Evolutionary conservation across 2,329 filamentous ascomycete genomes (phyloP), one percentile per base, ranked within the genome.

Genomic region (Ascomycota sp.): DNA sequence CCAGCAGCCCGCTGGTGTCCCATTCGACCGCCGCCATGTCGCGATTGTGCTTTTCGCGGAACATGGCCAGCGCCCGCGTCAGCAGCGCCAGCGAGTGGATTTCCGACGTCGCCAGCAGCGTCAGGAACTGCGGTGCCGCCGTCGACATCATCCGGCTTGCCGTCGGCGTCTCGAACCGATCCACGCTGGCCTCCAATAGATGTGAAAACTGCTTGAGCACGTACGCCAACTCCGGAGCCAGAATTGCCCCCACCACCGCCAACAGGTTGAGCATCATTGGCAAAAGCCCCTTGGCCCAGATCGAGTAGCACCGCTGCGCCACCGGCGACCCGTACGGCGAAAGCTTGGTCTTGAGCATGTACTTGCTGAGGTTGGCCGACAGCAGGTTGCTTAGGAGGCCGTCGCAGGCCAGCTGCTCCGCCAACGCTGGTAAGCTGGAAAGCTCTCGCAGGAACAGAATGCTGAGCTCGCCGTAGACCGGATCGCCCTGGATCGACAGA

Each of bases 391-490:
- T 70, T 5, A 98, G 65, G 10, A 93, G 61, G 21, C 79, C 83
- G 41, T 93, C 82, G 25, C 82, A 75, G 1, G 86, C 89, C 41
- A 98, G 71, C 37, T 89, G 78, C 48, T 95, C 86, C 3, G 89
- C 86, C 30, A 95, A 64, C 12, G 69, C 54, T 0, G 79, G 77
- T 10, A 95, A 64, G 10, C 70, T 75, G 1, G 85, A 93, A 9
- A 98, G 65, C 40, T 92, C 80, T 15, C 93, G 69, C 10, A 98
- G 63, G 51, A 95, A 91, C 19, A 85, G 64, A 25, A 93, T 65
- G 42, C 79, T 80, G n/a, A 94, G 67, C 46, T 94, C 85, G 38
- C 85, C 89, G 49, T 94, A 95, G 20, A 95, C 61, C 0, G 89
- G 86, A 45, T 95, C 86, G 20, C 74, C 71, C 33, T 76, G 67